A percentile compares a stretch with the other conserved stretches of the same genome.
These are phyloP conservation scores for Gaertneriomyces semiglobifer DNA, from an alignment of 192 early-diverging fungal species.

Conservation along the genomic window DNA sequence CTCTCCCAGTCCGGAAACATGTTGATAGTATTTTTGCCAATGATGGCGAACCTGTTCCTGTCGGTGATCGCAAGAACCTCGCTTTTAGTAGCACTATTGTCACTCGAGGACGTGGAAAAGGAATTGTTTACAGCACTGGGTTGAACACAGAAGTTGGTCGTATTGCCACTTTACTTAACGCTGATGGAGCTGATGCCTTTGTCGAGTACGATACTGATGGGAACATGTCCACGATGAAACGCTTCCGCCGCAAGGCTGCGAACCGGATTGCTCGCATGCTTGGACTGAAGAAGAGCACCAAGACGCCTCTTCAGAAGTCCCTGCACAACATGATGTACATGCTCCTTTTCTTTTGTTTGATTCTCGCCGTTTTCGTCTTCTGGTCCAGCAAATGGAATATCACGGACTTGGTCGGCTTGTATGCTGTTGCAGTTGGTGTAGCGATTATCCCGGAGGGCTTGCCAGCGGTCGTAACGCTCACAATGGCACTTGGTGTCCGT, in stretches of 20 bases:
- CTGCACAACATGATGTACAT: slow-evolving; percentile 46
- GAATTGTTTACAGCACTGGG: slow-evolving; percentile 36
- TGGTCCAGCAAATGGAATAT: slow-evolving; percentile 33
- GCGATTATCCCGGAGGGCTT: slow-evolving; percentile 89
- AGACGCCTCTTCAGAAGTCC: slow-evolving; percentile 39
- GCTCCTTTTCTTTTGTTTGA: slow-evolving; percentile 28
- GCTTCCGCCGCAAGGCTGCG: background rate
- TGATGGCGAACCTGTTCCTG: slow-evolving; percentile 10
- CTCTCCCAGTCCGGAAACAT: slow-evolving; percentile 33
- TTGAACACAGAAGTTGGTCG: slow-evolving; percentile 37
- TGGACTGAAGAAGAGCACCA: slow-evolving; percentile 26
- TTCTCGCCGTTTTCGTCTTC: slow-evolving; percentile 40
- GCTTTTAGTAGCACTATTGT: slow-evolving; percentile 39
- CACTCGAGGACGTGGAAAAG: slow-evolving; percentile 43
- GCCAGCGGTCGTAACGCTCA: slow-evolving; percentile 83
- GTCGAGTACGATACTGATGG: background rate
- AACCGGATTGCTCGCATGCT: background rate
- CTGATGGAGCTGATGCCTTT: background rate
- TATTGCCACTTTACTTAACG: slow-evolving; percentile 30
- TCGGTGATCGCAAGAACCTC: slow-evolving; percentile 36
- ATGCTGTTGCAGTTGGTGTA: slow-evolving; percentile 80
- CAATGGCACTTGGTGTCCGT: slow-evolving; percentile 77
- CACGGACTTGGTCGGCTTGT: slow-evolving; percentile 57
- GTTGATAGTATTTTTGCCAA: slow-evolving; percentile 3
- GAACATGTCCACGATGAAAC: background rate